Base-by-base conservation (phyloP, 164 flowering plant species). In the Chimonanthus praecox region DNA sequence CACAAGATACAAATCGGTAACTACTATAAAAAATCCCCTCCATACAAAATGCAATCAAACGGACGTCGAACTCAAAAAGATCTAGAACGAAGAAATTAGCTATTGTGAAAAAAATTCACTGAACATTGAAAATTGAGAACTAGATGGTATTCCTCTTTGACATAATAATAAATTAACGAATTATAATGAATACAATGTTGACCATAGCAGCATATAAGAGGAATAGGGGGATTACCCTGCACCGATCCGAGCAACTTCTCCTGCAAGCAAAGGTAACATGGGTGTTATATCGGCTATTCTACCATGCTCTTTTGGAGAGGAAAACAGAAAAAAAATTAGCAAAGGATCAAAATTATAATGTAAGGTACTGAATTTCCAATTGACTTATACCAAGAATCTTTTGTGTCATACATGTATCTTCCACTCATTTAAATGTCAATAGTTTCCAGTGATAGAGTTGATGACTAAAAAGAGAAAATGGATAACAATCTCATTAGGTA, bases 161-260 rank as follows among this genome's bases (percentile, higher is more conserved):
- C 33, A 33, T 0, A 33, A 33, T 33, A 33, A 33, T 33, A 33
- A 0, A 33, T 21, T 33, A 33, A 33, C 33, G 33, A 33, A 33
- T 33, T 33, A 33, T 33, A 33, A 33, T 33, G 33, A 33, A 33
- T 33, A 33, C 33, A 33, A 33, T 33, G 15, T 33, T 9, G 47
- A 10, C 3, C 44, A 66, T 66, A 45, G 20, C 68, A 66, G 16
- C 15, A 66, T 44, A 10, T 44, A 44, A 65, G 8, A 21, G 50
- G 45, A 66, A 10, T n/a, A 9, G 7, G 13, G 74, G 73, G 66
- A 68, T 83, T 86, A 94, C 98, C 98, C 98, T 74, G 97, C 98
- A 68, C 98, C 98, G 51, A 90, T 70, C 10, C 96, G 93, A 72
- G 98, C 93, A 80, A 88, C 67, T 81, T 94, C 98, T 71, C 98